These are phyloP conservation scores for Coniophora puteana DNA, from an alignment of 1,284 basidiomycete species.

Conservation along the genomic window DNA sequence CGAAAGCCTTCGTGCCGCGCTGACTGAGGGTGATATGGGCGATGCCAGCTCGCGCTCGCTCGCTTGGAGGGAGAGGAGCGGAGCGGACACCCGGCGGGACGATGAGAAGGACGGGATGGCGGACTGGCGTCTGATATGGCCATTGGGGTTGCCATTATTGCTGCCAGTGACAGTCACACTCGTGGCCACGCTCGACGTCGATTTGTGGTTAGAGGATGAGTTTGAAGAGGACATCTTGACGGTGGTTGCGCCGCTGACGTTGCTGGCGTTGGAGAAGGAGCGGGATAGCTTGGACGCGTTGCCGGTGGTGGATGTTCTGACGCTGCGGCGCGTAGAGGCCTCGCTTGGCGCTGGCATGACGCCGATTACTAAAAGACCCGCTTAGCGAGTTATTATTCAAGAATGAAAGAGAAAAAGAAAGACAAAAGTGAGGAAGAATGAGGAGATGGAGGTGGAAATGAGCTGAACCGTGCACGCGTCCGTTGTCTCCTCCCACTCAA, in stretches of 20 bases:
- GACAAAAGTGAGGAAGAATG: too few species aligned
- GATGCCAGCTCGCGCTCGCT: conserved; percentile 13
- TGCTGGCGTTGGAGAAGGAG: conserved; percentile 27
- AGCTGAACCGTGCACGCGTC: too few species aligned
- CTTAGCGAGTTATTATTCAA: too few species aligned
- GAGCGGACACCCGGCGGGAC: too few species aligned
- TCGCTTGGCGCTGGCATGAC: too few species aligned
- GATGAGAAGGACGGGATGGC: too few species aligned
- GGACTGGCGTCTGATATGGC: conserved; percentile 30
- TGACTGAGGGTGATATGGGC: conserved; percentile 19
- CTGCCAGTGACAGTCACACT: conserved; percentile 8
- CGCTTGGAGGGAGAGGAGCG: conserved; percentile 17
- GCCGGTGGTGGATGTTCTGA: too few species aligned
- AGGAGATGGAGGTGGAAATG: too few species aligned
- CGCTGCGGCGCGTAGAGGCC: too few species aligned
- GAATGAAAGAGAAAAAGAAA: too few species aligned
- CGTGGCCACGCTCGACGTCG: conserved; percentile 16
- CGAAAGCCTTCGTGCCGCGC: conserved; percentile 8
- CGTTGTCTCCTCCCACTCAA: too few species aligned
- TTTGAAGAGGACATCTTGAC: conserved; percentile 31
- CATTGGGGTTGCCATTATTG: conserved; percentile 17
- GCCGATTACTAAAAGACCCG: too few species aligned
- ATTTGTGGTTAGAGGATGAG: conserved; percentile 22
- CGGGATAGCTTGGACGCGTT: not conserved
- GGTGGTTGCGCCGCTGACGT: conserved; percentile 36